Evolutionary conservation across 2,329 filamentous ascomycete species (phyloP).

Genomic region (Elsinoe necatrix): DNA sequence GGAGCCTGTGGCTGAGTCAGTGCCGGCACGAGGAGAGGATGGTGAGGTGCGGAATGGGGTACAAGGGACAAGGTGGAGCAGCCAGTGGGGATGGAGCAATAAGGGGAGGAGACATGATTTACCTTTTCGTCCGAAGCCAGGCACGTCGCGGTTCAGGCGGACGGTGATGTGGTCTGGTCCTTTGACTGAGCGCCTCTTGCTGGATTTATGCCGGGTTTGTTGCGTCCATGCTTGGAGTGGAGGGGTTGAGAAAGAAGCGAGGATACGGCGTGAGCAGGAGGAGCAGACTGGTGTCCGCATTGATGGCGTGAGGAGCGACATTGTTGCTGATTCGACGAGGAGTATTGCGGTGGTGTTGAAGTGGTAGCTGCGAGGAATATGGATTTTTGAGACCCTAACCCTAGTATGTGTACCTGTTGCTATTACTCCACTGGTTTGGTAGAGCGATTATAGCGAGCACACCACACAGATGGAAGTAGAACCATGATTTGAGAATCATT

Average conservation of each 20-base stretch:
- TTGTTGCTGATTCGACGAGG: neutral
- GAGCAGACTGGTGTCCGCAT: slow-evolving; percentile 18
- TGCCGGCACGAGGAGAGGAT: neutral
- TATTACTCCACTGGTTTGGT: too few relatives aligned
- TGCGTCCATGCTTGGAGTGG: slow-evolving; percentile 20
- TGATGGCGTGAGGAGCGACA: slow-evolving; percentile 17
- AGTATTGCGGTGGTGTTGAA: neutral
- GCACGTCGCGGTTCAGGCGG: slow-evolving; percentile 44
- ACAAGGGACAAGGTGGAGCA: too few relatives aligned
- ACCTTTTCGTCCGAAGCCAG: slow-evolving; percentile 44
- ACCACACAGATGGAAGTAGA: too few relatives aligned
- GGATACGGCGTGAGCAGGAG: slow-evolving; percentile 18
- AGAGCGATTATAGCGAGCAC: too few relatives aligned
- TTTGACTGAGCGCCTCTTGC: slow-evolving; percentile 27
- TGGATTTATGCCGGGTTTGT: slow-evolving; percentile 28
- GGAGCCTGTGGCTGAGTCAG: slow-evolving; percentile 33
- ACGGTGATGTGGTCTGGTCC: slow-evolving; percentile 37
- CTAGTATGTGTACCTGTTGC: too few relatives aligned
- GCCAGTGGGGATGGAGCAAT: neutral
- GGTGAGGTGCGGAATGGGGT: neutral
- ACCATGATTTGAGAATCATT: too few relatives aligned
- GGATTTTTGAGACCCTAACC: slow-evolving; percentile 1
- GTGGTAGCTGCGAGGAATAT: neutral
- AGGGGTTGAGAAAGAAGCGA: slow-evolving; percentile 14
- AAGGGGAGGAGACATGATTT: slow-evolving; percentile 2